These are phyloP conservation scores for Trifolium subterraneum DNA, from an alignment of 306 rosid species.

Conservation along the genomic window DNA sequence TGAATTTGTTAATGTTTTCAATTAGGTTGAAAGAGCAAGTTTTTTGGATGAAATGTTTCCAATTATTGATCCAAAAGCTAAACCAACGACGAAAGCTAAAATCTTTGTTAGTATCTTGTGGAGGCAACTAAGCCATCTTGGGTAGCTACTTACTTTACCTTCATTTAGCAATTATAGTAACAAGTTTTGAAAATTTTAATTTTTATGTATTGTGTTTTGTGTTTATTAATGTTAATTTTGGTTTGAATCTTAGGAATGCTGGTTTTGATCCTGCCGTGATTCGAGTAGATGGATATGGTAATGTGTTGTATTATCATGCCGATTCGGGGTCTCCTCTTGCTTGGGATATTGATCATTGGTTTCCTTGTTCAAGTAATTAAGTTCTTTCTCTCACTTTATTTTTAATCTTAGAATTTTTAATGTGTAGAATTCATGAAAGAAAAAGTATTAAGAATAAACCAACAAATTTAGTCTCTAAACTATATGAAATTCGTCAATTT, in stretches of 20 bases:
- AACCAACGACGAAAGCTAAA: slow-evolving; percentile 74
- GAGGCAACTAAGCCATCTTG: slow-evolving; percentile 95
- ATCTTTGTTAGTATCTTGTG: slow-evolving; percentile 79
- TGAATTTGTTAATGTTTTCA: background rate
- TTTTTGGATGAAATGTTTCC: slow-evolving; percentile 76
- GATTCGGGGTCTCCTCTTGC: slow-evolving; percentile 96
- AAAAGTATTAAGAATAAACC: too few relatives aligned
- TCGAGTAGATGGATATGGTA: slow-evolving; percentile 85
- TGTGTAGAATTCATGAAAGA: slow-evolving; percentile 5
- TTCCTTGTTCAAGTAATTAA: slow-evolving; percentile 85
- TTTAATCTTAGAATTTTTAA: background rate
- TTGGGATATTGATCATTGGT: slow-evolving; percentile 99
- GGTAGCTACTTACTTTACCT: slow-evolving; percentile 57
- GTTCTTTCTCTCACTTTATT: slow-evolving; percentile 25
- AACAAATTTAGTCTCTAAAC: too few relatives aligned
- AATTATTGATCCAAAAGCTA: slow-evolving; percentile 72
- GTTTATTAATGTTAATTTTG: background rate
- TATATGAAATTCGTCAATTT: too few relatives aligned
- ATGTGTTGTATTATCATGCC: slow-evolving; percentile 90
- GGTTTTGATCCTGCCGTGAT: slow-evolving; percentile 94
- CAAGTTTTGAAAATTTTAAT: background rate
- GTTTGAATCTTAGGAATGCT: slow-evolving; percentile 71
- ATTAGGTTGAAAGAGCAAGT: slow-evolving; percentile 59
- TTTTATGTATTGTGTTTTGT: background rate
- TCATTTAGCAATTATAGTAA: slow-evolving; percentile 7